phyloP scores from a whole-genome alignment of 805 yeast genomes.

The Candida arabinofermentans region DNA sequence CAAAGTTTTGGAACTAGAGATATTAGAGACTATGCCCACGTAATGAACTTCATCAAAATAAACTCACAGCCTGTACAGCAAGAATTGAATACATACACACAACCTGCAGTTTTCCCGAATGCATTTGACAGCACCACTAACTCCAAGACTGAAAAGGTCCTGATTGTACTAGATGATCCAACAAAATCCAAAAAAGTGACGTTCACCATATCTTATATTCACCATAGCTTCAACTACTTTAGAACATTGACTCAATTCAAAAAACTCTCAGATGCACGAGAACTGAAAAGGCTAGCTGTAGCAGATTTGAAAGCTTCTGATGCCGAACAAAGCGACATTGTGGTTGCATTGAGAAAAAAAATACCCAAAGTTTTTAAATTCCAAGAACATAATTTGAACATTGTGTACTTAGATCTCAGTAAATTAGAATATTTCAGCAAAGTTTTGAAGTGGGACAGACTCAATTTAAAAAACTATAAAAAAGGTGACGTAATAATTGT shows the following conservation, averaged over 20 bases:
- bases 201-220: slow-evolving; percentile 35
- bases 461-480: slow-evolving; percentile 29
- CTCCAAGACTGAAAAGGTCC: slow-evolving; percentile 40
- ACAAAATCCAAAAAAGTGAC: slow-evolving; percentile 26
- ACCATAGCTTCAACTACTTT: slow-evolving; percentile 41
- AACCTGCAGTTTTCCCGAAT: slow-evolving; percentile 35
- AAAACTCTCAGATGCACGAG: slow-evolving; percentile 27
- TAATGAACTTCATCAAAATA: slow-evolving; percentile 47
- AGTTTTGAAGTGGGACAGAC: slow-evolving; percentile 34
- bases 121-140: slow-evolving; percentile 17
- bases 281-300: slow-evolving; percentile 40
- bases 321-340: slow-evolving; percentile 40
- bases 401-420: slow-evolving; percentile 47
- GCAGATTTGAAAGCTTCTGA: slow-evolving; percentile 39
- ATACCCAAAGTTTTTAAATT: slow-evolving; percentile 36
- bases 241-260: slow-evolving; percentile 36
- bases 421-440: slow-evolving; percentile 20
- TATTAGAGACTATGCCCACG: slow-evolving; percentile 44
- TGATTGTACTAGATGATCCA: slow-evolving; percentile 46
- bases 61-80: slow-evolving; percentile 49
- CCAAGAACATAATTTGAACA: slow-evolving; percentile 36
- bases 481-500: slow-evolving; percentile 58
- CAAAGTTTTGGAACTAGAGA: slow-evolving; percentile 65
- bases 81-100: slow-evolving; percentile 43
- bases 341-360: slow-evolving; percentile 48